Evolutionary conservation across 371 early-diverging fungal species (phyloP).

Genomic region (Syncephalastrum monosporum): DNA sequence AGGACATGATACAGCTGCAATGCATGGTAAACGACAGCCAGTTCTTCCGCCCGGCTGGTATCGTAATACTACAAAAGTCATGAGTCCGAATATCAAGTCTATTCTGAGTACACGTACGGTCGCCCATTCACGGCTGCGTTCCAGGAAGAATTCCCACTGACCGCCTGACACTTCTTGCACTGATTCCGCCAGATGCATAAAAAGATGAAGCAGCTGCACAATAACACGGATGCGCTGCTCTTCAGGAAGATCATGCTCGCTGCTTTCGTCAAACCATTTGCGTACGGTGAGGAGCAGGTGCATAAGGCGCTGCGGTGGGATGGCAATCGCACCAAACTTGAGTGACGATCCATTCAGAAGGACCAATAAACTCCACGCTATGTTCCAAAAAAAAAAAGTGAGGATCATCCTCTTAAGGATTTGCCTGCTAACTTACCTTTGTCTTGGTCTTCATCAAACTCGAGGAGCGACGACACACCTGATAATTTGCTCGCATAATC

Average conservation of each 20-base stretch:
- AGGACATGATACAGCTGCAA: constrained; percentile 11
- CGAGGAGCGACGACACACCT: constrained; percentile 18
- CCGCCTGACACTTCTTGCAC: constrained; percentile 53
- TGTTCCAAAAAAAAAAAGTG: not conserved
- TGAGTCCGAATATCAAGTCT: not conserved
- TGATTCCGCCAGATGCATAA: constrained; percentile 40
- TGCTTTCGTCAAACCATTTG: constrained; percentile 36
- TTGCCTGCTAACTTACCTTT: constrained; percentile 16
- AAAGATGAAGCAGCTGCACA: constrained; percentile 38
- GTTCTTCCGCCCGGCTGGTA: constrained; percentile 16
- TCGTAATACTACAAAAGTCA: constrained; percentile 20
- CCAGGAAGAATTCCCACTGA: constrained; percentile 60
- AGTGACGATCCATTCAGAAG: constrained; percentile 39
- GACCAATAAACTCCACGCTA: constrained; percentile 28
- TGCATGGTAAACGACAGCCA: constrained; percentile 17
- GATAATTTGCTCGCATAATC: constrained; percentile 41
- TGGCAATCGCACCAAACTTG: constrained; percentile 28
- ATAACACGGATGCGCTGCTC: constrained; percentile 26
- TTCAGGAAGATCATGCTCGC: constrained; percentile 18
- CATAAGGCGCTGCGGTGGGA: constrained; percentile 51
- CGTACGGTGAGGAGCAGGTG: constrained; percentile 47
- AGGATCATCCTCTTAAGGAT: not conserved
- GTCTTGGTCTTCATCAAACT: constrained; percentile 22
- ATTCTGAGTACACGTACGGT: constrained; percentile 12
- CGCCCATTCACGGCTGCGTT: constrained; percentile 38